Evolutionary conservation across 108 stramenopile genomes (phyloP).

Genomic region (Skeletonema tropicum): DNA sequence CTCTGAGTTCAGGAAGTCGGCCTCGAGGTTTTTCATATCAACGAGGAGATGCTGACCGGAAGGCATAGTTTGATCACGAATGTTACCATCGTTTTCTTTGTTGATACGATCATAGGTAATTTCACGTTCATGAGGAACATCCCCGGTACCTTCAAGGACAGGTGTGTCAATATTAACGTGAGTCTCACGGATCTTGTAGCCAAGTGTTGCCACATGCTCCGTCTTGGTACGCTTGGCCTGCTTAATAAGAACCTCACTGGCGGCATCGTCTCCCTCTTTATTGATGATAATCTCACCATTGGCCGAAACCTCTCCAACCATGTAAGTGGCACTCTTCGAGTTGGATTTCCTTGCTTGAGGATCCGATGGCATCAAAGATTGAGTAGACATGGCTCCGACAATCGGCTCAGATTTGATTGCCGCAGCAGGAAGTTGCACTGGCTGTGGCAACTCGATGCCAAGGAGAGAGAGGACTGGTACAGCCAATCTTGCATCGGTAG

Average conservation of each 20-base stretch:
- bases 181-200: conserved; percentile 45
- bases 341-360: conserved; percentile 1
- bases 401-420: conserved; percentile 2
- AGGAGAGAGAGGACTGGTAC: conserved; percentile 28
- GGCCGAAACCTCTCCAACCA: conserved; percentile 5
- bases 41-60: conserved; percentile 83
- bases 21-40: conserved; percentile 78
- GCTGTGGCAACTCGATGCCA: conserved; percentile 23
- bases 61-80: conserved; percentile 50
- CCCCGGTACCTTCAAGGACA: conserved; percentile 41
- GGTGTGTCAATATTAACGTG: conserved; percentile 48
- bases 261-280: conserved; percentile 1
- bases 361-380: not conserved
- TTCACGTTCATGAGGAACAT: conserved; percentile 21
- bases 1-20: conserved; percentile 77
- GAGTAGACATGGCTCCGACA: conserved; percentile 2
- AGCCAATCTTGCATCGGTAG: conserved; percentile 42
- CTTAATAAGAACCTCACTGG: conserved; percentile 26
- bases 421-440: not conserved
- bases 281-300: conserved; percentile 3
- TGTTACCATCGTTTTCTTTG: conserved; percentile 1
- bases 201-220: conserved; percentile 40
- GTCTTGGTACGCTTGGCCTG: conserved; percentile 41
- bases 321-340: conserved; percentile 42
- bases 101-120: conserved; percentile 23